Percentiles rank a stretch among this genome's conserved stretches.
Evolutionary conservation across 2,329 filamentous ascomycete species (phyloP).

Genomic region (Tolypocladium tropicale): DNA sequence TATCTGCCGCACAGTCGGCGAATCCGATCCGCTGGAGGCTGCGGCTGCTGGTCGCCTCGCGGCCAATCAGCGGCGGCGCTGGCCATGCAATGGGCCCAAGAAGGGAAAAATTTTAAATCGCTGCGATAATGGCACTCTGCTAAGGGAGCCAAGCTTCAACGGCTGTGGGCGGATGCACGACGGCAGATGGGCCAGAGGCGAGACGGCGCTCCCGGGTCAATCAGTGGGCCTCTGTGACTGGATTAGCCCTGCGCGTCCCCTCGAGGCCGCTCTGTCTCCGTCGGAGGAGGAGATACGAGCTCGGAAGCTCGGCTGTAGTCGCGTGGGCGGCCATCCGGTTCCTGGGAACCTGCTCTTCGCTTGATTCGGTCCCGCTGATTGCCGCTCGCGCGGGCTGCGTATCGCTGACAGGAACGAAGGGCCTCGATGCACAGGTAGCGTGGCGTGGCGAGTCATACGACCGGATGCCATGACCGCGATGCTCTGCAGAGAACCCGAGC

Average conservation of each 20-base stretch:
- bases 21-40: background rate
- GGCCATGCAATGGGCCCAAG: background rate
- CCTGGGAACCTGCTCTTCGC: background rate
- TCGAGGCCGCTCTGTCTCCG: background rate
- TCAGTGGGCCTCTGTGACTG: background rate
- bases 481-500: too few relatives aligned
- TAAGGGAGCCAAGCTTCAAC: background rate
- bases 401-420: background rate
- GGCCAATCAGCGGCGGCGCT: background rate
- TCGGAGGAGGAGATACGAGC: background rate
- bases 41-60: background rate
- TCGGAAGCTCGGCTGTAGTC: background rate
- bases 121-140: background rate
- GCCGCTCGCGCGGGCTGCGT: background rate
- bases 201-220: background rate
- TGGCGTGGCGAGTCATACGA: background rate
- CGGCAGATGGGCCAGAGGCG: background rate
- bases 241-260: background rate
- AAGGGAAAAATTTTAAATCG: background rate
- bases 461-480: background rate
- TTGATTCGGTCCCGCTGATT: background rate
- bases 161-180: background rate
- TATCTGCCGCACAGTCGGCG: background rate
- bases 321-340: background rate
- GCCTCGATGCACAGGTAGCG: background rate